Percentiles rank a stretch among this genome's conserved stretches.
phyloP scores from a whole-genome alignment of 345 rosid genomes.

The Triadica sebifera region DNA sequence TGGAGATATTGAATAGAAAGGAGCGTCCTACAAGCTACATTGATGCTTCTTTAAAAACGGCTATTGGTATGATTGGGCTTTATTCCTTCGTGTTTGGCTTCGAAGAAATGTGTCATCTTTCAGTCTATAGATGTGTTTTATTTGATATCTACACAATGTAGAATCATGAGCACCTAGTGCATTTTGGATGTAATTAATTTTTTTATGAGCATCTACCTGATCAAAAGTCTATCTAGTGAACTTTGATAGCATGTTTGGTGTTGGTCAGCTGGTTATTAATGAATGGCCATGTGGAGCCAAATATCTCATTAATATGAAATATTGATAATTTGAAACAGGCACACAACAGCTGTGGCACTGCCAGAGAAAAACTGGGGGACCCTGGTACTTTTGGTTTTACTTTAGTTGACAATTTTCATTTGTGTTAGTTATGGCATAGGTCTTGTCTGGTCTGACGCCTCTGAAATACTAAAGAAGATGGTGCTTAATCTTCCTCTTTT shows the following conservation, averaged over 20 bases:
- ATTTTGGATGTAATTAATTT: background rate
- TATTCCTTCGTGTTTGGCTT: background rate
- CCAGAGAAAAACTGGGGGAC: too few relatives aligned
- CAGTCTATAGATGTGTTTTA: background rate
- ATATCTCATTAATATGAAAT: background rate
- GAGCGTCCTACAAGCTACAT: constrained; percentile 79
- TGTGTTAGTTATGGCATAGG: too few relatives aligned
- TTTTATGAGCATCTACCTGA: background rate
- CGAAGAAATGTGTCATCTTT: background rate
- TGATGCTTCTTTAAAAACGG: constrained; percentile 70
- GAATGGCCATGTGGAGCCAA: background rate
- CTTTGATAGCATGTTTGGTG: background rate
- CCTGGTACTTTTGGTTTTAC: too few relatives aligned
- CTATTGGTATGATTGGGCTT: constrained; percentile 56
- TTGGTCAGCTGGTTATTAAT: background rate
- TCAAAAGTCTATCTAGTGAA: background rate
- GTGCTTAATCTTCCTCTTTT: background rate
- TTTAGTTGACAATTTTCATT: too few relatives aligned
- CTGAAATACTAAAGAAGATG: background rate
- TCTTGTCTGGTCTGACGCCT: background rate
- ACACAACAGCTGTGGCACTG: background rate
- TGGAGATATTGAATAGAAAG: constrained; percentile 78
- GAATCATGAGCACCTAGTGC: background rate
- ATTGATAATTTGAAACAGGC: background rate
- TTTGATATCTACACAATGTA: background rate